Evolutionary conservation across 2,329 filamentous ascomycete species (phyloP).

Genomic region (Fusarium euwallaceae): DNA sequence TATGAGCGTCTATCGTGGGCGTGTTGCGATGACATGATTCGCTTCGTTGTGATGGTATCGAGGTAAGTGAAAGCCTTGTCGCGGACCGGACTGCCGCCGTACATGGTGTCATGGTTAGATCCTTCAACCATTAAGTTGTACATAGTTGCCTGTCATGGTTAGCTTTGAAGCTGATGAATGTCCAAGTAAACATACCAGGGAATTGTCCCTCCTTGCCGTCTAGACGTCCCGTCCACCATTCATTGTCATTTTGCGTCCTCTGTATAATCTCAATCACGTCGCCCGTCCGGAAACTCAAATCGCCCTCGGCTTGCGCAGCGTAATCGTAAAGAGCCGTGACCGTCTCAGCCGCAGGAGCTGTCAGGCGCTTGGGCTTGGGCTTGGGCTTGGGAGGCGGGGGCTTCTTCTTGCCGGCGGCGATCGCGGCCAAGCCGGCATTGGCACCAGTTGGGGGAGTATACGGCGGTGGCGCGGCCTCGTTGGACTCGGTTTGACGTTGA

Average conservation of each 20-base stretch:
- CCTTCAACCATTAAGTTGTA: constrained; percentile 53
- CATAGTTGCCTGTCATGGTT: constrained; percentile 62
- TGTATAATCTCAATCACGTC: constrained; percentile 91
- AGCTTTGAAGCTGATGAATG: constrained; percentile 32
- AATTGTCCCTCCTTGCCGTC: constrained; percentile 90
- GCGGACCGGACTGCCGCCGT: constrained; percentile 1
- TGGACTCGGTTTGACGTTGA: constrained; percentile 54
- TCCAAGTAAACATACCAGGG: constrained; percentile 74
- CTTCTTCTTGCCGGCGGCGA: constrained; percentile 73
- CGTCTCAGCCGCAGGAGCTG: constrained; percentile 76
- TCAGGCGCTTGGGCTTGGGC: constrained; percentile 84
- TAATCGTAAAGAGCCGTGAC: constrained; percentile 96
- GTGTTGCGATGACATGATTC: constrained; percentile 21
- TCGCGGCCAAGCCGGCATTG: constrained; percentile 59
- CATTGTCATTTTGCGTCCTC: constrained; percentile 90
- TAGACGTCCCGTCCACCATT: constrained; percentile 94
- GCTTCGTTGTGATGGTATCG: constrained; percentile 27
- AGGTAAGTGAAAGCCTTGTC: constrained; percentile 22
- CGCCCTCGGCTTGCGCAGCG: constrained; percentile 93
- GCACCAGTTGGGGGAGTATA: constrained; percentile 68
- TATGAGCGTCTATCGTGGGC: constrained; percentile 28
- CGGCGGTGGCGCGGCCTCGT: constrained; percentile 74
- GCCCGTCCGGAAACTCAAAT: constrained; percentile 89
- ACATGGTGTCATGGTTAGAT: not conserved
- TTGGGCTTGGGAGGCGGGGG: constrained; percentile 75